These are phyloP conservation scores for Kuraishia borneana DNA, from an alignment of 805 yeast genomes.

Conservation along the genomic window DNA sequence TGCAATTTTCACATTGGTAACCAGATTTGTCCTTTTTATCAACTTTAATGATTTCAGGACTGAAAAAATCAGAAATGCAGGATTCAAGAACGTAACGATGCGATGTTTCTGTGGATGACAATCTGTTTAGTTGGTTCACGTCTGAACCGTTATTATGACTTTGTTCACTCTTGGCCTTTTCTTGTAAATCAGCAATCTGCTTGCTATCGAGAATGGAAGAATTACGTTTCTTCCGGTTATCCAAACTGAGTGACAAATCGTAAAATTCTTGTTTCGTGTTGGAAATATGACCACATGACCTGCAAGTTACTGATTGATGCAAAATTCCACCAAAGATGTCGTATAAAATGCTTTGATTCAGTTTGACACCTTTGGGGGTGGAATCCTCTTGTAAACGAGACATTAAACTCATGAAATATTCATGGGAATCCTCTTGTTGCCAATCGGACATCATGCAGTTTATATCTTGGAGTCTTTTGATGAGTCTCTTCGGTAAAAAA, in stretches of 20 bases:
- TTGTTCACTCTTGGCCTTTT: not conserved
- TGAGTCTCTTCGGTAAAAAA: conserved; percentile 63
- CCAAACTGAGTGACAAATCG: conserved; percentile 77
- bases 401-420: conserved; percentile 87
- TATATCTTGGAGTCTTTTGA: conserved; percentile 65
- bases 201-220: not conserved
- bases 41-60: conserved; percentile 63
- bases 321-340: conserved; percentile 91
- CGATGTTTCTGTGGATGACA: not conserved
- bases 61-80: conserved; percentile 73
- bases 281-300: conserved; percentile 70
- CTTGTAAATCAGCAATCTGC: conserved; percentile 10
- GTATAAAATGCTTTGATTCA: conserved; percentile 72
- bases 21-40: conserved; percentile 64
- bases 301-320: conserved; percentile 77
- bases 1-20: conserved; percentile 82
- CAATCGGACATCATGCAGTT: conserved; percentile 95
- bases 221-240: conserved; percentile 25
- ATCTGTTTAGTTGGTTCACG: not conserved
- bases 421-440: conserved; percentile 98
- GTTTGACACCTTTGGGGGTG: conserved; percentile 80
- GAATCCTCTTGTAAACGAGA: conserved; percentile 85
- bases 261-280: conserved; percentile 89
- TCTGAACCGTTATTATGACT: too few species aligned
- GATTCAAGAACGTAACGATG: conserved; percentile 54